These are phyloP conservation scores for Dactylorhiza incarnata DNA, from an alignment of 106 monocot genomes.

Conservation along the genomic window DNA sequence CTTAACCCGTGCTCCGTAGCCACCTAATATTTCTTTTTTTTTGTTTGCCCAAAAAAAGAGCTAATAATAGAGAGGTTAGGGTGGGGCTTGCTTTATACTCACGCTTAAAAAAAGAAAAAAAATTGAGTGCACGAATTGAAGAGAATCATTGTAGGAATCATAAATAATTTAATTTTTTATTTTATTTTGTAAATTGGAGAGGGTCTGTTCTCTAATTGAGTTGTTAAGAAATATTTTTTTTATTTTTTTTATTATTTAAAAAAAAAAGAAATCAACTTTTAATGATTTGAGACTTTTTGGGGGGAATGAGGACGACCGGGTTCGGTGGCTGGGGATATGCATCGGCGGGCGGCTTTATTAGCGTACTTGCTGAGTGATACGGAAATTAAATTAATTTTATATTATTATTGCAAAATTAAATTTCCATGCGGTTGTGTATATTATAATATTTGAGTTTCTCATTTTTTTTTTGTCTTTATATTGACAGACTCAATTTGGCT, in stretches of 20 bases:
- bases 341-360: too few species aligned
- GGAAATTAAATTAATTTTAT: too few species aligned
- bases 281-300: background rate
- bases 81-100: background rate
- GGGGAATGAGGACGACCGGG: slow-evolving; percentile 3
- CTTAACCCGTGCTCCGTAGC: too few species aligned
- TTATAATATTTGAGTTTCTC: too few species aligned
- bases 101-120: background rate
- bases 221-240: background rate
- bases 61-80: slow-evolving; percentile 1
- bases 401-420: too few species aligned
- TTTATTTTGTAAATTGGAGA: background rate
- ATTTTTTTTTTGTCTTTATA: too few species aligned
- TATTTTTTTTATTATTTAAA: background rate
- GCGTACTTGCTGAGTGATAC: too few species aligned
- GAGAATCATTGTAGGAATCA: background rate
- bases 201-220: background rate
- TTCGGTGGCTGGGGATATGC: slow-evolving; percentile 7
- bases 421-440: too few species aligned
- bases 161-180: background rate
- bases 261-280: background rate
- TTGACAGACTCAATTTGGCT: too few species aligned
- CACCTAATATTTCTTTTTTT: background rate
- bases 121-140: background rate
- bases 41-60: background rate